Percentiles rank a stretch among this genome's conserved stretches.
Evolutionary conservation across 345 rosid genomes (phyloP).

Genomic region (Laguncularia racemosa): DNA sequence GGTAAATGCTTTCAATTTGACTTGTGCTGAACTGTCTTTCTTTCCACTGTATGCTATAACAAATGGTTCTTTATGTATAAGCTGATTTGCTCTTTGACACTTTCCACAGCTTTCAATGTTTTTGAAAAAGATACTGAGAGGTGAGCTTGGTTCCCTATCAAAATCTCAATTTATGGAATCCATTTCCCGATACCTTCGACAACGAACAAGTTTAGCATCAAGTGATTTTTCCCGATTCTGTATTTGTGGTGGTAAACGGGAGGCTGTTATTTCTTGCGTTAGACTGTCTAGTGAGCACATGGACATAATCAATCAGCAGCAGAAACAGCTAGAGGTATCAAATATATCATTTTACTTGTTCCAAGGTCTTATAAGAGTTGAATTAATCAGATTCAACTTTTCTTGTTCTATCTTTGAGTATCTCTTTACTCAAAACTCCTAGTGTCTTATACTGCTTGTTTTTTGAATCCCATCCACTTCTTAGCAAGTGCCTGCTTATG

Average conservation of each 20-base stretch:
- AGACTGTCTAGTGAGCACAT: constrained; percentile 23
- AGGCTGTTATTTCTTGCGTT: constrained; percentile 18
- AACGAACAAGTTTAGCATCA: constrained; percentile 48
- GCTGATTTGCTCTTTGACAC: neutral
- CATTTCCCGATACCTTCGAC: constrained; percentile 59
- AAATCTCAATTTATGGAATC: constrained; percentile 65
- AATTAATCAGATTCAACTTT: no score
- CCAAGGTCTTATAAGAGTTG: no score
- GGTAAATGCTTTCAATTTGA: neutral
- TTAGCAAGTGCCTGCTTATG: no score
- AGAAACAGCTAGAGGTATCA: constrained; percentile 65
- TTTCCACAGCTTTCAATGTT: constrained; percentile 48
- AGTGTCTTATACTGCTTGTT: no score
- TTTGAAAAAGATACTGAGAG: constrained; percentile 65
- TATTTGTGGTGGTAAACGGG: constrained; percentile 57
- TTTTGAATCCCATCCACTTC: no score
- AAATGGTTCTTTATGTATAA: neutral
- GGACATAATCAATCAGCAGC: constrained; percentile 39
- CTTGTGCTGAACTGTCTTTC: no score
- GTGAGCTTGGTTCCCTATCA: constrained; percentile 51
- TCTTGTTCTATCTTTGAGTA: no score
- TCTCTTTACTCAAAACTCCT: no score
- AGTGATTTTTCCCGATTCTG: constrained; percentile 77
- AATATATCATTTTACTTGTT: neutral
- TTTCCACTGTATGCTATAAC: no score